A percentile compares a stretch with the other conserved stretches of the same genome.
phyloP scores from a whole-genome alignment of 306 rosid species.

The Citrullus amarus region DNA sequence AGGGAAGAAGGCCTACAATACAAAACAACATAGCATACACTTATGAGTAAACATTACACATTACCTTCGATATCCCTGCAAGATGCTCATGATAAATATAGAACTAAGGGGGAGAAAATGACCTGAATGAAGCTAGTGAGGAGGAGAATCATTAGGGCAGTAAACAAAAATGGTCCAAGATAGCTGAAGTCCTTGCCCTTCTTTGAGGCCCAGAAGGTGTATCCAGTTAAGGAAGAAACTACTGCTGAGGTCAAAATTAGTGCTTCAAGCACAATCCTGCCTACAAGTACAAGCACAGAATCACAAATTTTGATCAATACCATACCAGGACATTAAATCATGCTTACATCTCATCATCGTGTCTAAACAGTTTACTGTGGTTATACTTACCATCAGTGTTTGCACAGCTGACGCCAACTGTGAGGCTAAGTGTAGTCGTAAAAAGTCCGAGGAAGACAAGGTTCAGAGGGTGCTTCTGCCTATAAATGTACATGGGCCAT shows the following conservation, averaged over 20 bases:
- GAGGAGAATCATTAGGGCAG: constrained; percentile 55
- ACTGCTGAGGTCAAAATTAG: constrained; percentile 78
- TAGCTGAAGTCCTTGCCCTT: constrained; percentile 98
- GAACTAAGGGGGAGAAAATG: neutral
- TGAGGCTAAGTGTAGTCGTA: constrained; percentile 62
- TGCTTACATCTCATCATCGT: neutral
- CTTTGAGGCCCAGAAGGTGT: constrained; percentile 95
- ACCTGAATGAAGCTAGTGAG: constrained; percentile 83
- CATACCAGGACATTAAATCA: neutral
- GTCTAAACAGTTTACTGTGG: neutral
- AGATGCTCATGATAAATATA: neutral
- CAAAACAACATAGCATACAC: neutral
- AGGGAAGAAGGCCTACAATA: constrained; percentile 72
- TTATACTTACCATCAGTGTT: constrained; percentile 56
- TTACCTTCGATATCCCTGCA: neutral
- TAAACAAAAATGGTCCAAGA: constrained; percentile 84
- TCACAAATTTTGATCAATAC: neutral
- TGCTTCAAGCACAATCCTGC: constrained; percentile 88
- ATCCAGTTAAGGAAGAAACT: constrained; percentile 69
- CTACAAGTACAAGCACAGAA: constrained; percentile 30
- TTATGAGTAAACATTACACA: neutral
- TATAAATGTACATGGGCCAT: constrained; percentile 72
- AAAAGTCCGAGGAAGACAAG: constrained; percentile 78
- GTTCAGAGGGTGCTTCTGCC: constrained; percentile 80
- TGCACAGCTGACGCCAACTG: constrained; percentile 76